Evolutionary conservation across 2,329 filamentous ascomycete species (phyloP).

Genomic region (Nothophaeocryptopus gaeumannii): DNA sequence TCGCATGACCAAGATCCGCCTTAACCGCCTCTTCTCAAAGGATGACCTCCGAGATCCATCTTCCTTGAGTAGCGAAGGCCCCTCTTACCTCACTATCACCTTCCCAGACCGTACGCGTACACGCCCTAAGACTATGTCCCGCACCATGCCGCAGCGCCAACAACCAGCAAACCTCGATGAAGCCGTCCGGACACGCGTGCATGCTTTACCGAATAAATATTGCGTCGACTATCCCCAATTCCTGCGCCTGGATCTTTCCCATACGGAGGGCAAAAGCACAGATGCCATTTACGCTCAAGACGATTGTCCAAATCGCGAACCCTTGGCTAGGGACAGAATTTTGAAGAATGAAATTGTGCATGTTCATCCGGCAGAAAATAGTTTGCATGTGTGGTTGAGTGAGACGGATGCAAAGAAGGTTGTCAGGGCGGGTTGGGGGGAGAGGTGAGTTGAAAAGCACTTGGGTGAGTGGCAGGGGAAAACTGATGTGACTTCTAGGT

Average conservation of each 20-base stretch:
- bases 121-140: slow-evolving; percentile 7
- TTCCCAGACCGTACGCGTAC: slow-evolving; percentile 3
- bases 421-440: slow-evolving; percentile 16
- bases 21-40: slow-evolving; percentile 2
- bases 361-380: slow-evolving; percentile 17
- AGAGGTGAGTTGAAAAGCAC: slow-evolving; percentile 11
- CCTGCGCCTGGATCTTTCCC: slow-evolving; percentile 11
- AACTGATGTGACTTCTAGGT: slow-evolving; percentile 1
- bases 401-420: slow-evolving; percentile 17
- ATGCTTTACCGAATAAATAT: slow-evolving; percentile 9
- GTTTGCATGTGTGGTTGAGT: slow-evolving; percentile 18
- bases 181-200: slow-evolving; percentile 2
- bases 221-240: neutral
- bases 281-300: slow-evolving; percentile 18
- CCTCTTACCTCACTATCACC: slow-evolving; percentile 6
- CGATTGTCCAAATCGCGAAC: neutral
- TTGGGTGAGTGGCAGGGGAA: no score
- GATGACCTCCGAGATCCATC: slow-evolving; percentile 13
- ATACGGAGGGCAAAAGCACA: slow-evolving; percentile 13
- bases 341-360: slow-evolving; percentile 20
- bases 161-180: slow-evolving; percentile 7
- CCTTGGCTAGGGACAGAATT: slow-evolving; percentile 5
- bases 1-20: slow-evolving; percentile 16
- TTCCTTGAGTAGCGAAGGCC: neutral
- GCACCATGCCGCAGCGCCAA: slow-evolving; percentile 18